A percentile compares a stretch with the other conserved stretches of the same genome.
These are phyloP conservation scores for Vachellia pachyceras DNA, from an alignment of 306 rosid species.

Conservation along the genomic window DNA sequence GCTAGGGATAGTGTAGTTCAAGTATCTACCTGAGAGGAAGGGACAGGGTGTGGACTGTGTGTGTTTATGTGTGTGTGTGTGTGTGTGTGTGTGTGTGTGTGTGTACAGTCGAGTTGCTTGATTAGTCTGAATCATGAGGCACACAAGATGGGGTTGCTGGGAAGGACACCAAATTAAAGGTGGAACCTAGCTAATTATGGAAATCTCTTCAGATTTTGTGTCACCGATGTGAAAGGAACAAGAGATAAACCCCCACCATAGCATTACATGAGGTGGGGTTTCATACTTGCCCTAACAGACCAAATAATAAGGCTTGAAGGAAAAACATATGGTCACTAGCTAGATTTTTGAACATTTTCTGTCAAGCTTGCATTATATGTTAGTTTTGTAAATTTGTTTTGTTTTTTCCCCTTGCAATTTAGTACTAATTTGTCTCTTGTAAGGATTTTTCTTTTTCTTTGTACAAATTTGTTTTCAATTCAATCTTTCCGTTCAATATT, in stretches of 20 bases:
- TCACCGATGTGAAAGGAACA: slow-evolving; percentile 55
- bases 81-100: too few species aligned
- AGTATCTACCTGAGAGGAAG: slow-evolving; percentile 26
- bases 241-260: slow-evolving; percentile 41
- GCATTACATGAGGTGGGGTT: slow-evolving; percentile 38
- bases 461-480: background rate
- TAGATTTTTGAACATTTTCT: background rate
- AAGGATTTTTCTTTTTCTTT: background rate
- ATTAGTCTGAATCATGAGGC: slow-evolving; percentile 40
- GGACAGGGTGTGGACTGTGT: slow-evolving; percentile 50
- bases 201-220: slow-evolving; percentile 57
- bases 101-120: slow-evolving; percentile 5
- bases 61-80: too few species aligned
- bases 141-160: slow-evolving; percentile 15
- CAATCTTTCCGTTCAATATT: background rate
- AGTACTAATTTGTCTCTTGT: background rate
- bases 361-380: background rate
- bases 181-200: slow-evolving; percentile 57
- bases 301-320: background rate
- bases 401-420: background rate
- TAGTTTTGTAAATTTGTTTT: background rate
- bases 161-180: slow-evolving; percentile 34
- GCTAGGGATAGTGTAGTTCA: background rate
- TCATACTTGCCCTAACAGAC: slow-evolving; percentile 27
- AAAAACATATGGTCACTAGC: slow-evolving; percentile 13